Evolutionary conservation across 192 early-diverging fungal genomes (phyloP), one percentile per base, ranked within the genome.

Genomic region (Backusella circina): DNA sequence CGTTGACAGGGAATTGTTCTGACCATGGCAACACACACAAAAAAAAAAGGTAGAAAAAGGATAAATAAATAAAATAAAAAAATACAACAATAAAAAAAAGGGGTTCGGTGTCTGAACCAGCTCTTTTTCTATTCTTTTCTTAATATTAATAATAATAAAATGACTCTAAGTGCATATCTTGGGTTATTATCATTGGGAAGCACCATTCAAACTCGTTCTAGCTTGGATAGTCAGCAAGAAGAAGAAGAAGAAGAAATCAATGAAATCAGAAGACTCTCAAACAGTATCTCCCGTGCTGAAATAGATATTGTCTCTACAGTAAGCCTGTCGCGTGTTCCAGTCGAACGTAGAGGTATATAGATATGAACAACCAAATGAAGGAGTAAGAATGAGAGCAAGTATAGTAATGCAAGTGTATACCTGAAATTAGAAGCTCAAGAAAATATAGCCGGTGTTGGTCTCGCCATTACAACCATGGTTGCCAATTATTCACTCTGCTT

Each of bases 401-500:
- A 23, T 61, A 61, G 54, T 61, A 61, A 61, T 61, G 21, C 21
- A 12, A 28, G 26, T 61, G 12, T n/a, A n/a, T n/a, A 28, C 23
- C 12, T 61, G 54, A 61, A n/a, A n/a, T 12, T 61, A 54, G 38
- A 64, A 74, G 68, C 51, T 12, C 70, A 66, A 54, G 74, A 78
- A 28, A 76, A 75, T 51, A 68, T 76, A 30, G 51, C 75, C 3
- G 75, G 74, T n/a, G 51, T 82, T 65, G 31, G 26, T 8, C 30
- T 78, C 10, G 77, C 80, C 1, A 75, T 81, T 35, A 70, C 67
- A 65, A 70, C 81, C 6, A 78, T 82, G 75, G 67, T 79, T 28
- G 57, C 77, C 71, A 82, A 82, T 31, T 82, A 82, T 39, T 72
- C 70, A 0, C 33, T 82, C 10, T 74, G 77, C 23, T 82, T 79